Conservation (phyloP, 805 yeast genomes). For the Candida palmyrensis region DNA sequence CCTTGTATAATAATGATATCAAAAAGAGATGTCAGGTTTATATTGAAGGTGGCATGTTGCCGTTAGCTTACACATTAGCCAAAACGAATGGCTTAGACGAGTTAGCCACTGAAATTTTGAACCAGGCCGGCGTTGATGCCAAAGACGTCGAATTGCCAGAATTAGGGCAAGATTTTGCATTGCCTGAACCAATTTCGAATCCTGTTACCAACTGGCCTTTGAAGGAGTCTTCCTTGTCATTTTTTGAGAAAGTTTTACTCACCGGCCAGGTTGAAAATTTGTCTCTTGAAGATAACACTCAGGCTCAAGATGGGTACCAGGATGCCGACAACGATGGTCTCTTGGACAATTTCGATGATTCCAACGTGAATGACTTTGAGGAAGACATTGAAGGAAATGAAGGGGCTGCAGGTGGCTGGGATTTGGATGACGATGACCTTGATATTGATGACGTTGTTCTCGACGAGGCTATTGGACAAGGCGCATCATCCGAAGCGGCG, state of each 20-base stretch:
- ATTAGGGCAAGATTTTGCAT: conserved; percentile 33
- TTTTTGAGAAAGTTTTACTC: conserved; percentile 74
- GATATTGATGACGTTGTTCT: conserved; percentile 48
- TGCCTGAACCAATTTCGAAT: conserved; percentile 44
- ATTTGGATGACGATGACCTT: conserved; percentile 71
- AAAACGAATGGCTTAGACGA: conserved; percentile 77
- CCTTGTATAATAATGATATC: conserved; percentile 69
- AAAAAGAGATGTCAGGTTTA: conserved; percentile 71
- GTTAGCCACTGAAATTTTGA: conserved; percentile 66
- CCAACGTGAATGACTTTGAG: conserved; percentile 40
- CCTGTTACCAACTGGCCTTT: conserved; percentile 76
- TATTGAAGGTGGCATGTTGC: conserved; percentile 71
- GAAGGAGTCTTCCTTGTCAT: conserved; percentile 63
- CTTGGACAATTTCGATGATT: conserved; percentile 32
- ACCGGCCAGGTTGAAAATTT: conserved; percentile 63
- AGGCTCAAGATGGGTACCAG: conserved; percentile 17
- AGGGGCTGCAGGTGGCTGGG: conserved; percentile 81
- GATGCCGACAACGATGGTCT: conserved; percentile 19
- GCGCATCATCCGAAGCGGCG: conserved; percentile 27
- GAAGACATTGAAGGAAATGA: no score
- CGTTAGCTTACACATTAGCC: conserved; percentile 92
- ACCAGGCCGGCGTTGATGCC: conserved; percentile 60
- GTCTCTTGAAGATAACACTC: conserved; percentile 14
- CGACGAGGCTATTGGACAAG: conserved; percentile 7
- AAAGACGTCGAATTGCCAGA: conserved; percentile 64